These are phyloP conservation scores for Pyrus hybrid DNA, from an alignment of 331 rosid genomes.

Conservation along the genomic window DNA sequence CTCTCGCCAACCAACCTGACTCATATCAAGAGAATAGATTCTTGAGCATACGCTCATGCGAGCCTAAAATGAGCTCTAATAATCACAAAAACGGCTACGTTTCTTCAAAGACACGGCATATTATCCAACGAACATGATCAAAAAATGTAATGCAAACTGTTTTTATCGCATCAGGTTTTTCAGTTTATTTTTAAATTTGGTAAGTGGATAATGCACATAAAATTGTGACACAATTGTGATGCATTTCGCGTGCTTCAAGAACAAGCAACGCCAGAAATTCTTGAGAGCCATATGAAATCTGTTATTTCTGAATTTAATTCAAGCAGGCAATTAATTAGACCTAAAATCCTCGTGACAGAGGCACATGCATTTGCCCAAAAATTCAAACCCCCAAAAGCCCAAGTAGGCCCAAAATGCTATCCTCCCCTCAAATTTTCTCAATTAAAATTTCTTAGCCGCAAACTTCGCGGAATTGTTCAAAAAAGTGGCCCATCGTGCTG, in stretches of 20 bases:
- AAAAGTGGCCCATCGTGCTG: constrained; percentile 2
- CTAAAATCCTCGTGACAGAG: constrained; percentile 19
- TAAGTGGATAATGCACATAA: neutral
- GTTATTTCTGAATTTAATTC: neutral
- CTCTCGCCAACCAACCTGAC: too few relatives aligned
- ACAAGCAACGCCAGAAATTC: neutral
- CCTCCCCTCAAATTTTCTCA: neutral
- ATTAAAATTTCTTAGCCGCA: constrained; percentile 28
- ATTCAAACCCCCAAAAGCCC: constrained; percentile 36
- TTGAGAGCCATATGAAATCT: constrained; percentile 3
- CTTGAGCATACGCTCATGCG: too few relatives aligned
- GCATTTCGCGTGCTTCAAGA: constrained; percentile 5
- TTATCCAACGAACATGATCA: neutral
- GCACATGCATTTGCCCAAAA: constrained; percentile 49
- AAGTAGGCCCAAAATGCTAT: constrained; percentile 33
- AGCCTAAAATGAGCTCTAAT: too few relatives aligned
- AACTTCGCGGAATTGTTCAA: constrained; percentile 34
- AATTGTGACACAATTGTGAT: neutral
- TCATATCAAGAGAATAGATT: too few relatives aligned
- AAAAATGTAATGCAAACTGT: neutral
- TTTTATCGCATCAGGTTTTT: neutral
- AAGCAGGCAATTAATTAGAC: neutral
- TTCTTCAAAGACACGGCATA: too few relatives aligned
- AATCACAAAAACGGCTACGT: rapidly evolving
- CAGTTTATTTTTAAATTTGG: neutral